phyloP scores from a whole-genome alignment of 1,284 basidiomycete species.

The Austropuccinia psidii region DNA sequence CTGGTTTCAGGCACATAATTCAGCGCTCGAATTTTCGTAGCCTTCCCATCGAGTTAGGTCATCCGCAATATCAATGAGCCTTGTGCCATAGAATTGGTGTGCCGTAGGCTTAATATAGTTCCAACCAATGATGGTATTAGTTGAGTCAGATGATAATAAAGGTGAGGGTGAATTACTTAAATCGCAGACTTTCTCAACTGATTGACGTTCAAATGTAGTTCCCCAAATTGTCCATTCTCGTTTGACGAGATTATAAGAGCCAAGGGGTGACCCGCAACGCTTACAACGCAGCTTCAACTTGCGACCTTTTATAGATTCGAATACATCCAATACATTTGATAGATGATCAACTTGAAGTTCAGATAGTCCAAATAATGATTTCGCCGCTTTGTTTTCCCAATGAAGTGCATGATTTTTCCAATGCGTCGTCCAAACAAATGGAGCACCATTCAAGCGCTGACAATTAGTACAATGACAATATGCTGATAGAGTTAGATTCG shows the following conservation, averaged over 20 bases:
- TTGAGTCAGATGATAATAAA: too few species aligned
- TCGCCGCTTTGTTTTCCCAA: slow-evolving; percentile 36
- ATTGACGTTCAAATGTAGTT: not conserved
- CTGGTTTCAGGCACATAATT: too few species aligned
- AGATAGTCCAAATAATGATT: too few species aligned
- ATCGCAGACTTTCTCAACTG: not conserved
- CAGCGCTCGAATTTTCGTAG: not conserved
- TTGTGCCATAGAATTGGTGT: slow-evolving; percentile 3
- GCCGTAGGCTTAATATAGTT: not conserved
- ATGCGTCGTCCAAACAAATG: slow-evolving; percentile 44
- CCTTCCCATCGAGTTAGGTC: not conserved
- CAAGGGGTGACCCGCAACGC: slow-evolving; percentile 44
- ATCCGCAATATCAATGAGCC: not conserved
- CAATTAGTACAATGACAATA: slow-evolving; percentile 44
- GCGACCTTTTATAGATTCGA: slow-evolving; percentile 40
- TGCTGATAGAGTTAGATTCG: slow-evolving; percentile 40
- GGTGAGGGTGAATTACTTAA: too few species aligned
- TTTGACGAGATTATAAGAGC: slow-evolving; percentile 42
- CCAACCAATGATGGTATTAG: not conserved
- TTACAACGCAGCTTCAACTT: slow-evolving; percentile 44
- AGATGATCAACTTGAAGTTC: not conserved
- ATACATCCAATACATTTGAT: slow-evolving; percentile 24
- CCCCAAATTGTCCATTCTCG: slow-evolving; percentile 38
- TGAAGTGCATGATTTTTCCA: slow-evolving; percentile 41
- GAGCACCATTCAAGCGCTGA: slow-evolving; percentile 43